Evolutionary conservation across 2,329 filamentous ascomycete species (phyloP), one percentile per base, ranked within the genome.

Genomic region (Fusarium paranaense): DNA sequence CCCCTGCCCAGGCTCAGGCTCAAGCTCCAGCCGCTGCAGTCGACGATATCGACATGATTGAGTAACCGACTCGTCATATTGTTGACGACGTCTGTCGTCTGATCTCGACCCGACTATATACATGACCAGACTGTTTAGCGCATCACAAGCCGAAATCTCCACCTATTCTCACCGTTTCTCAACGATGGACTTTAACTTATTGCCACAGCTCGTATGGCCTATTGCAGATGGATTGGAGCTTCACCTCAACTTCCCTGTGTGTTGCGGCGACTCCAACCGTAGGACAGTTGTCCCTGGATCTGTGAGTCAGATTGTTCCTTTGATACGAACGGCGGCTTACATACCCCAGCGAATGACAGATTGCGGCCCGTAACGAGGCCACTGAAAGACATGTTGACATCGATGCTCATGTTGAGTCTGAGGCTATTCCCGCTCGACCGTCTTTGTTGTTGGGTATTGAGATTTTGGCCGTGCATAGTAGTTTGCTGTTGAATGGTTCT

Each of bases 31-130:
- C 82, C 20, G 70, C 61, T 37, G 57, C 65, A 20, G 84, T 82
- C 42, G 90, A 91, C 64, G 91, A 93, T 80, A 86, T 93, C 70
- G 92, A 93, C 77, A 93, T 94, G 92, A 92, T 93, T 79, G 90
- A 92, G 84, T 92, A 82, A 70, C 37, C 58, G 62, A 62, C 42
- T 69, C 57, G 68, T 38, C 66, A 67, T 61, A 66, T 32, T 64
- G n/a, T 59, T 52, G 72, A 62, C 35, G 38, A 40, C 45, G 40
- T 33, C 60, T 67, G 58, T 66, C 47, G 52, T 58, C 56, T 32
- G 57, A 68, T 37, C 58, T 70, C 64, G 69, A 70, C 70, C 70
- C 25, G 25, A 54, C 47, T 52, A 78, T 73, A 76, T 77, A 76
- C 69, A 79, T 67, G 69, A 76, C 71, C 69, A 73, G 70, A 79